phyloP scores from a whole-genome alignment of 805 yeast genomes.

The Starmera dryadoides region DNA sequence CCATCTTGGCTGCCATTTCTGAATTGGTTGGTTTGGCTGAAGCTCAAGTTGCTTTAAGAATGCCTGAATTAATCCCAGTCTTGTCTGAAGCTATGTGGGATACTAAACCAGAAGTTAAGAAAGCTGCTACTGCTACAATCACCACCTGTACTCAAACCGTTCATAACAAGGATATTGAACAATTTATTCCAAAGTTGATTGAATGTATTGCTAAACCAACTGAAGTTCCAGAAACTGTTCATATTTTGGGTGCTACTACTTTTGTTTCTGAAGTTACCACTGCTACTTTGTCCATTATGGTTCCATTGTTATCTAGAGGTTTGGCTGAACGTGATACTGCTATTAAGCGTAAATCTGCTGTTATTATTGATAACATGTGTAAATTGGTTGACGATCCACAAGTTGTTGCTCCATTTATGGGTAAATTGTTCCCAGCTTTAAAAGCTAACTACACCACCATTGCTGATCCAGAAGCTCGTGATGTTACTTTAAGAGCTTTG shows the following conservation, averaged over 20 bases:
- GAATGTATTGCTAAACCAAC: slow-evolving; percentile 95
- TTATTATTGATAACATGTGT: slow-evolving; percentile 99
- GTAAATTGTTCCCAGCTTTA: slow-evolving; percentile 91
- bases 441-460: slow-evolving; percentile 90
- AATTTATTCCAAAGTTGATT: slow-evolving; percentile 96
- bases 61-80: slow-evolving; percentile 99
- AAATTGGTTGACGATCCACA: slow-evolving; percentile 99
- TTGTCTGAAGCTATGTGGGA: slow-evolving; percentile 99
- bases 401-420: slow-evolving; percentile 99
- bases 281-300: slow-evolving; percentile 99
- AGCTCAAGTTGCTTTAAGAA: slow-evolving; percentile 93
- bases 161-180: slow-evolving; percentile 99
- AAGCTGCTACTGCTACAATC: slow-evolving; percentile 93
- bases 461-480: slow-evolving; percentile 99
- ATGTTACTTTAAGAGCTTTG: slow-evolving; percentile 94
- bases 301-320: slow-evolving; percentile 98
- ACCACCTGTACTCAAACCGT: slow-evolving; percentile 95
- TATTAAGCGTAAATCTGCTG: slow-evolving; percentile 99
- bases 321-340: slow-evolving; percentile 99
- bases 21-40: slow-evolving; percentile 91
- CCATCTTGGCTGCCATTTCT: slow-evolving; percentile 78
- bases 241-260: slow-evolving; percentile 98
- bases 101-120: slow-evolving; percentile 97
- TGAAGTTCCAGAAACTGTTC: slow-evolving; percentile 98
- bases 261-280: slow-evolving; percentile 99